Base-by-base conservation (phyloP, 495 filamentous ascomycete genomes). In the Halenospora varia region DNA sequence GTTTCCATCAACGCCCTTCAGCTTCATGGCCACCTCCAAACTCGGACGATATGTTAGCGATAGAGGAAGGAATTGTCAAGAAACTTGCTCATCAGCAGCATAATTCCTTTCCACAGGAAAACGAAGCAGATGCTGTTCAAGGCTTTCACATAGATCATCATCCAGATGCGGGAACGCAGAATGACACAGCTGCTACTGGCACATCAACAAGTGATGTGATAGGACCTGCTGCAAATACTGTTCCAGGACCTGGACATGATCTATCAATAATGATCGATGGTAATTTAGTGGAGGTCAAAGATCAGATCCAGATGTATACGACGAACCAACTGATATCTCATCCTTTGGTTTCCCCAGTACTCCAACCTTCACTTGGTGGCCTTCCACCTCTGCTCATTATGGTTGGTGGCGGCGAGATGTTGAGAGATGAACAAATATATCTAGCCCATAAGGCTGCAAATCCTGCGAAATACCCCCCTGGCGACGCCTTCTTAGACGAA, bases 261-360 rank as follows among this genome's bases (percentile, higher is more conserved):
- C 71, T 88, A 13, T 81, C 87, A 3, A 79, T 91, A 9, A 71
- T 80, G 52, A 77, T 93, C 22, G 88, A 92, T 48, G 89, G 87
- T 18, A 78, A 85, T 45, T 63, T 79, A 0, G 70, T 96, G 15
- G 74, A 85, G 26, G 77, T 97, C 56, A 92, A 88, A 63, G 93
- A 97, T 51, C 93, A 97, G 66, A 94, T 97, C 35, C 93, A 97
- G 71, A 84, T 97, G 77, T 97, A 97, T 69, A 83, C 92, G 6
- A 87, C 90, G 0, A 97, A 97, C 68, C 85, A 92, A 47, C 73
- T 97, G 6, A 71, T 97, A 10, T 79, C 83, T 0, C 92, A 97
- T 66, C 93, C 93, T 0, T 74, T 97, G 2, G 93, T 97, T 13
- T 96, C 92, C 15, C 93, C 93, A 1, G 77, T 90, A 9, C 74